Evolutionary conservation across 306 rosid genomes (phyloP).

Genomic region (Begonia fuchsioides): DNA sequence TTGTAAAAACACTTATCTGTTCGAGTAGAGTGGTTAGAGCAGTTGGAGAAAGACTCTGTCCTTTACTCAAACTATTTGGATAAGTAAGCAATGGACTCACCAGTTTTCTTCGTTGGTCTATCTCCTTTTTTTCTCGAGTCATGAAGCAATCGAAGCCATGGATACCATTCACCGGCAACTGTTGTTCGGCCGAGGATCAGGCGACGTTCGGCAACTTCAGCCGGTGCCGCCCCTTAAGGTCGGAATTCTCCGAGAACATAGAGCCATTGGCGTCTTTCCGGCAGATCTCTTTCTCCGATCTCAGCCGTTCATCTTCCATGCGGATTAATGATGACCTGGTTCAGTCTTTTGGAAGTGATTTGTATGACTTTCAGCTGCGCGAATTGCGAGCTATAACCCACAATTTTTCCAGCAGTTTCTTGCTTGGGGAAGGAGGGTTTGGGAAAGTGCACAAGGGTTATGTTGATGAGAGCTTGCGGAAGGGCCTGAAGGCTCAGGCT

Average conservation of each 20-base stretch:
- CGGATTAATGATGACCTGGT: conserved; percentile 78
- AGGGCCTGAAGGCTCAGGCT: conserved; percentile 69
- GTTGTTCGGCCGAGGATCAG: conserved; percentile 37
- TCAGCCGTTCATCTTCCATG: conserved; percentile 64
- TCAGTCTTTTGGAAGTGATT: conserved; percentile 56
- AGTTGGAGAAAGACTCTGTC: conserved; percentile 11
- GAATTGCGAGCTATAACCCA: conserved; percentile 83
- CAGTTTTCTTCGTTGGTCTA: neutral
- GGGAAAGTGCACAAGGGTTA: conserved; percentile 90
- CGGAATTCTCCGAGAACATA: conserved; percentile 55
- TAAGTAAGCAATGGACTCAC: conserved; percentile 1
- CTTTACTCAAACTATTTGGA: neutral
- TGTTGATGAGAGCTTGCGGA: conserved; percentile 51
- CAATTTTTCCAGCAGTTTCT: conserved; percentile 60
- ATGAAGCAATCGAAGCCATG: conserved; percentile 17
- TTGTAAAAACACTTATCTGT: no score
- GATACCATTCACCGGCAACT: conserved; percentile 24
- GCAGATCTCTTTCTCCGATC: conserved; percentile 66
- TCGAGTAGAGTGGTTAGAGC: conserved; percentile 15
- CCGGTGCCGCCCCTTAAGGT: conserved; percentile 52
- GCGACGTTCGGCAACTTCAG: conserved; percentile 41
- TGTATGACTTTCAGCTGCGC: conserved; percentile 63
- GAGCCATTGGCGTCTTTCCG: conserved; percentile 65
- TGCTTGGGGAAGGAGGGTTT: conserved; percentile 92
- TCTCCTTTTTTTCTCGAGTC: neutral